Evolutionary conservation across 2,329 filamentous ascomycete genomes (phyloP), one percentile per base, ranked within the genome.

Genomic region (Colletotrichum sp.): DNA sequence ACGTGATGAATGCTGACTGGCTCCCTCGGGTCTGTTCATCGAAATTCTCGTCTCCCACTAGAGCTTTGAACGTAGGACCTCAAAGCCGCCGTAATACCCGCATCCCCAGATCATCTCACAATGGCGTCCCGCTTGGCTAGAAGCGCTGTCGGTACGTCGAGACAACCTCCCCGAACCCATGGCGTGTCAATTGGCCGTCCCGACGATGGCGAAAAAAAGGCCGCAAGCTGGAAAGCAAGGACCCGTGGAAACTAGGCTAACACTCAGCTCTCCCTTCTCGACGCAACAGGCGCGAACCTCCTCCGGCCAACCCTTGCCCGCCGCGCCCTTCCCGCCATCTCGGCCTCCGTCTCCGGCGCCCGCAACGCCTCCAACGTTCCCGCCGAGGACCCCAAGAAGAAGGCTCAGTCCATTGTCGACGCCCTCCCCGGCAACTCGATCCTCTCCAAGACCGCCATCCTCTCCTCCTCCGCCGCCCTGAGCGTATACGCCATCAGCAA

Each of bases 41-140:
- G 22, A 69, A 90, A 90, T 85, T 88, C 88, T 88, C 84, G 83
- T 83, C 84, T 84, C 85, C 82, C 82, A 83, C 81, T 83, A n/a
- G 69, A 88, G 85, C 85, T 85, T 15, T 83, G 44, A 52, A 52
- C 85, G 84, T 88, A 84, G 85, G 85, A 82, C 83, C 81, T 84
- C 83, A 85, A 86, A 83, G 83, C 44, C 44, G 18, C 82, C 83
- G 80, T 83, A 84, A 84, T 85, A 88, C 70, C 84, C 86, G 85
- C 87, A 89, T 89, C 88, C 88, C 86, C 88, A 86, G 88, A 84
- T 88, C 87, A 90, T 89, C 86, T 87, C 91, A 95, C 90, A 94
- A 99, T 99, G 96, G 96, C 96, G 92, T 98, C 95, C 89, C 95
- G 96, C 92, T 92, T 99, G 90, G 95, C 94, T 92, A 96, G 95